Evolutionary conservation across 805 yeast genomes (phyloP).

Genomic region (Zygotorulaspora chibaensis): DNA sequence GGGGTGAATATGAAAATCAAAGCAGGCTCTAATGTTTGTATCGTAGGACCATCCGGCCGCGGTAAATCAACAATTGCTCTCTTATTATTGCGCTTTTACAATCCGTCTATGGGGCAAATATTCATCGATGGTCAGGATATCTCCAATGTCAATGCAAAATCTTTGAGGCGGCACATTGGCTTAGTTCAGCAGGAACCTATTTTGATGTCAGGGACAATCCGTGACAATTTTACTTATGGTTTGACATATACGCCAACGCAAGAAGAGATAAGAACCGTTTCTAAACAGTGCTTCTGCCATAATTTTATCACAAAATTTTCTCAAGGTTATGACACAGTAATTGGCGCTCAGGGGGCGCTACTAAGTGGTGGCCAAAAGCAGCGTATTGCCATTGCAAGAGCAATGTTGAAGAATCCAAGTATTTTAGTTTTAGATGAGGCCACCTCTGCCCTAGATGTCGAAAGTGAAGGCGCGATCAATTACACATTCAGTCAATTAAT

Average conservation of each 20-base stretch:
- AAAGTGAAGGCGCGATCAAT: slow-evolving; percentile 72
- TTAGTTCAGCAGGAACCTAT: slow-evolving; percentile 77
- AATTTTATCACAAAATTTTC: slow-evolving; percentile 59
- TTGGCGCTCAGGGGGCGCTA: slow-evolving; percentile 62
- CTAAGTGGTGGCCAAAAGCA: slow-evolving; percentile 95
- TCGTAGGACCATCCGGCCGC: slow-evolving; percentile 84
- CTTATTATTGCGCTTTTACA: slow-evolving; percentile 54
- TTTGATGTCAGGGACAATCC: slow-evolving; percentile 74
- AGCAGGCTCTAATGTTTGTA: slow-evolving; percentile 59
- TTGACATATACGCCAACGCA: slow-evolving; percentile 60
- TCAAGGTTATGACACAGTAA: slow-evolving; percentile 56
- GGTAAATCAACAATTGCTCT: slow-evolving; percentile 83
- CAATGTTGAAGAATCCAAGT: slow-evolving; percentile 69
- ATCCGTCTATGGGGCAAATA: slow-evolving; percentile 45
- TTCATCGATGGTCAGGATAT: slow-evolving; percentile 52
- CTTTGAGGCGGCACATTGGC: slow-evolving; percentile 55
- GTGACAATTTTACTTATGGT: slow-evolving; percentile 75
- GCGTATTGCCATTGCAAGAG: slow-evolving; percentile 82
- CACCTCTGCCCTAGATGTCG: slow-evolving; percentile 80
- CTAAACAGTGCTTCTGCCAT: slow-evolving; percentile 52
- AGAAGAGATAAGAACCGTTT: slow-evolving; percentile 42
- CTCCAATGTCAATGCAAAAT: slow-evolving; percentile 42
- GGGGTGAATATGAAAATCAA: slow-evolving; percentile 46
- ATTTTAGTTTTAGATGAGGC: slow-evolving; percentile 79
- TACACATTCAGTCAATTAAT: slow-evolving; percentile 64